phyloP scores from a whole-genome alignment of 805 yeast genomes.

The Monosporozyma servazzii region DNA sequence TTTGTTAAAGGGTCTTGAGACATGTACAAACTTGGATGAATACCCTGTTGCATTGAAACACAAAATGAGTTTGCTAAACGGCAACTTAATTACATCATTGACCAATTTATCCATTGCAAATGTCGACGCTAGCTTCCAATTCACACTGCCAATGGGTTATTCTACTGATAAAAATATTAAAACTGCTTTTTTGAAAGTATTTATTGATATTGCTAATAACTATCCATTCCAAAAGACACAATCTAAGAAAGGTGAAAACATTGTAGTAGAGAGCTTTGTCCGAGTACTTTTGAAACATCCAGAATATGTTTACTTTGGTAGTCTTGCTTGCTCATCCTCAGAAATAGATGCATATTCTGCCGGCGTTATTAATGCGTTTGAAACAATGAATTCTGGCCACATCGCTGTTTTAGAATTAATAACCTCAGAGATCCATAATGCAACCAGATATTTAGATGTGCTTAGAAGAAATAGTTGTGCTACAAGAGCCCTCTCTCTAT shows the following conservation, averaged over 20 bases:
- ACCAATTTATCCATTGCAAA: conserved; percentile 62
- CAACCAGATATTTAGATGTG: conserved; percentile 56
- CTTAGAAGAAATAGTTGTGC: conserved; percentile 73
- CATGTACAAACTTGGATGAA: conserved; percentile 21
- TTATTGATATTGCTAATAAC: conserved; percentile 48
- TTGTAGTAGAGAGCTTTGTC: conserved; percentile 20
- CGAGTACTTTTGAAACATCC: conserved; percentile 29
- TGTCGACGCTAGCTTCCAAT: conserved; percentile 63
- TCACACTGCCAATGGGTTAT: conserved; percentile 68
- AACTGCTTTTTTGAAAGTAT: conserved; percentile 64
- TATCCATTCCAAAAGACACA: conserved; percentile 13
- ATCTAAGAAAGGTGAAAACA: conserved; percentile 19
- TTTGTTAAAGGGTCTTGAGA: conserved; percentile 36
- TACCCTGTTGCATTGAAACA: conserved; percentile 34
- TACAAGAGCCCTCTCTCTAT: conserved; percentile 60
- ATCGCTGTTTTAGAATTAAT: conserved; percentile 44
- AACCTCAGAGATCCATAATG: conserved; percentile 47
- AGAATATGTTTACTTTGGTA: conserved; percentile 41
- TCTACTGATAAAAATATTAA: conserved; percentile 55
- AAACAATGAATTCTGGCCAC: conserved; percentile 31
- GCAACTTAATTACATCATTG: conserved; percentile 53
- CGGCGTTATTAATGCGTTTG: conserved; percentile 46
- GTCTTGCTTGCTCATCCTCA: conserved; percentile 50
- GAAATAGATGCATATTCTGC: conserved; percentile 64
- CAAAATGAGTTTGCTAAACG: conserved; percentile 45